These are phyloP conservation scores for Rhinocladiella similis DNA, from an alignment of 2,329 filamentous ascomycete genomes.

Conservation along the genomic window DNA sequence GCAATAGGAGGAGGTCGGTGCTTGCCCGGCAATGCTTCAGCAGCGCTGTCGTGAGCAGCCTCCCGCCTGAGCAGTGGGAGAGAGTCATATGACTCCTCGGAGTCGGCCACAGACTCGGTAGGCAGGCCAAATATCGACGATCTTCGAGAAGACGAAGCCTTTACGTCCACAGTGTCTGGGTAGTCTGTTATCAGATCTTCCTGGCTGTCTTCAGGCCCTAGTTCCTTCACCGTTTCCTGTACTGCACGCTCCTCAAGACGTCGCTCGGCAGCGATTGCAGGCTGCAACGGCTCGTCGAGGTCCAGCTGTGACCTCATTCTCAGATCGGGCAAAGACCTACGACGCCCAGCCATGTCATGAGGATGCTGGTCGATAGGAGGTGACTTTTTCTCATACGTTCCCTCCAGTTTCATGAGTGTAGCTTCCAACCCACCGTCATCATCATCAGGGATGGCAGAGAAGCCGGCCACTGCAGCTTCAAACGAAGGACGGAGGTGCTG, in stretches of 20 bases:
- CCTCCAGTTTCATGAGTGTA: slow-evolving; percentile 88
- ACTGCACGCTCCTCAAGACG: neutral
- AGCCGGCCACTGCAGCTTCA: slow-evolving; percentile 80
- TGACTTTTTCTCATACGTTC: slow-evolving; percentile 67
- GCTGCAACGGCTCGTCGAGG: neutral
- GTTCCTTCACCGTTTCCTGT: slow-evolving; percentile 13
- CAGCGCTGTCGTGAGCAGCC: slow-evolving; percentile 13
- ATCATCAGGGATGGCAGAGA: slow-evolving; percentile 86
- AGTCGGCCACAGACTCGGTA: slow-evolving; percentile 55
- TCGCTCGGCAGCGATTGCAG: neutral
- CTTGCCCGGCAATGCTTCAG: neutral
- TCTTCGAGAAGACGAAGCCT: slow-evolving; percentile 16
- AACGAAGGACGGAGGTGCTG: slow-evolving; percentile 69
- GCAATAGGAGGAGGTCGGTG: slow-evolving; percentile 8
- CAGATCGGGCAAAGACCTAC: slow-evolving; percentile 24
- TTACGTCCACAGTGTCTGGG: neutral
- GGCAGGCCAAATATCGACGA: slow-evolving; percentile 37
- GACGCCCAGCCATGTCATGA: slow-evolving; percentile 12
- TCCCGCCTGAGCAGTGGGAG: slow-evolving; percentile 74
- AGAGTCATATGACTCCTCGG: slow-evolving; percentile 73
- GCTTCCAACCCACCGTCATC: slow-evolving; percentile 88
- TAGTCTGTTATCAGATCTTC: slow-evolving; percentile 9
- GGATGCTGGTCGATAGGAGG: slow-evolving; percentile 28
- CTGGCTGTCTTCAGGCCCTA: slow-evolving; percentile 5
- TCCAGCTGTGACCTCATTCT: slow-evolving; percentile 6